Evolutionary conservation across 2,329 filamentous ascomycete genomes (phyloP).

Genomic region (Penicillium sp.): DNA sequence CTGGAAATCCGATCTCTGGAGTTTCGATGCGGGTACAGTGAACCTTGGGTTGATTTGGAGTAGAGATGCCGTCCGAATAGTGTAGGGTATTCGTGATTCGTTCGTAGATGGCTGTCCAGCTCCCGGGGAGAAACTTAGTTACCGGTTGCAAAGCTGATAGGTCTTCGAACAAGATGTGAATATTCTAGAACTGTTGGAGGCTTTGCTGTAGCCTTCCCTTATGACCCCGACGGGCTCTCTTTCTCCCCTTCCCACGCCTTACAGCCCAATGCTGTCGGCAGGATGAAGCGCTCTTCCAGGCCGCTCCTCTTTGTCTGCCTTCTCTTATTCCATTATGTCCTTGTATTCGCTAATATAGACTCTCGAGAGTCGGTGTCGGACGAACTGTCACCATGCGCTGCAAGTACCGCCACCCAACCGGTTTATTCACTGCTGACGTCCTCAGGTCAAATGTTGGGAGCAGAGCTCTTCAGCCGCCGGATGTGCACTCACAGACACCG

Average conservation of each 20-base stretch:
- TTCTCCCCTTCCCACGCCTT: neutral
- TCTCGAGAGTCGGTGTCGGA: neutral
- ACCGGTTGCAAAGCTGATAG: neutral
- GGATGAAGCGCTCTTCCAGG: neutral
- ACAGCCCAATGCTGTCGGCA: neutral
- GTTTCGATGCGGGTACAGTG: neutral
- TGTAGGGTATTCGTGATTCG: neutral
- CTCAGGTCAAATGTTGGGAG: neutral
- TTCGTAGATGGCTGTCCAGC: neutral
- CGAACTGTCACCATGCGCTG: neutral
- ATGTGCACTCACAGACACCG: neutral
- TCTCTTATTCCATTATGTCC: neutral
- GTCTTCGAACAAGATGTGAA: neutral
- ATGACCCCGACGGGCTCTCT: neutral
- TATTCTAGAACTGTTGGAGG: neutral
- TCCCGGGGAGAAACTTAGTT: neutral
- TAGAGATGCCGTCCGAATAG: neutral
- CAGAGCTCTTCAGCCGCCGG: neutral
- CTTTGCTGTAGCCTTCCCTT: neutral
- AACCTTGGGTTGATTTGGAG: neutral
- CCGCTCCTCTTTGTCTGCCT: neutral
- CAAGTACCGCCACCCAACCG: neutral
- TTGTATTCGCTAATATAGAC: neutral
- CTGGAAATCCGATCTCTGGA: neutral
- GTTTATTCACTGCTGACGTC: neutral